phyloP scores from a whole-genome alignment of 2,329 filamentous ascomycete genomes.

The Penicillium sp. region DNA sequence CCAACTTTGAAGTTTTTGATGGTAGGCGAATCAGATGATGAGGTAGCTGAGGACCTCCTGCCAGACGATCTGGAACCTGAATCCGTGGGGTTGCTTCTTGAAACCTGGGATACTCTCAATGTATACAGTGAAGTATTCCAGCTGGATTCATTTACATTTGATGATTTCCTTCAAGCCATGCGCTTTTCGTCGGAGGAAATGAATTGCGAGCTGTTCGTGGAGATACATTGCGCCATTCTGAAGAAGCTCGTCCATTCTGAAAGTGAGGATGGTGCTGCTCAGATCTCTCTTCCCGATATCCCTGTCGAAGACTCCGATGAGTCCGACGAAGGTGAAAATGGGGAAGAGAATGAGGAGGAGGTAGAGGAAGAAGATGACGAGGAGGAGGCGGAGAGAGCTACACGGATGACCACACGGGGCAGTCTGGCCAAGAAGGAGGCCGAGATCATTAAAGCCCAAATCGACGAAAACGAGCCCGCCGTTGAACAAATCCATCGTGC shows the following conservation, averaged over 20 bases:
- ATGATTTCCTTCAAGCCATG: slow-evolving; percentile 90
- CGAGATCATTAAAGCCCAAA: slow-evolving; percentile 63
- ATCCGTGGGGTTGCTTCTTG: slow-evolving; percentile 79
- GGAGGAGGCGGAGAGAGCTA: slow-evolving; percentile 67
- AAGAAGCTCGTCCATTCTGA: slow-evolving; percentile 79
- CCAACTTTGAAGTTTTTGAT: slow-evolving; percentile 77
- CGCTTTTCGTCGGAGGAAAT: slow-evolving; percentile 69
- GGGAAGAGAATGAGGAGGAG: slow-evolving; percentile 51
- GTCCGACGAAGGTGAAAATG: slow-evolving; percentile 59
- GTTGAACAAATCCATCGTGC: slow-evolving; percentile 52
- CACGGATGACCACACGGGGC: slow-evolving; percentile 75
- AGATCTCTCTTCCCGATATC: slow-evolving; percentile 73
- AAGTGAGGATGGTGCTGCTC: slow-evolving; percentile 70
- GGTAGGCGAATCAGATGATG: slow-evolving; percentile 57
- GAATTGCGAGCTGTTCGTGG: slow-evolving; percentile 80
- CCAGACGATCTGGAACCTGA: slow-evolving; percentile 65
- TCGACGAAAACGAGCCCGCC: slow-evolving; percentile 49
- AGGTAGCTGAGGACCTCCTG: slow-evolving; percentile 48
- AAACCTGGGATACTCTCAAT: slow-evolving; percentile 95
- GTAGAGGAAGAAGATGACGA: slow-evolving; percentile 27
- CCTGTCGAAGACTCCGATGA: slow-evolving; percentile 68
- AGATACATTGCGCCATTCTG: slow-evolving; percentile 86
- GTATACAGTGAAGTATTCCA: slow-evolving; percentile 96
- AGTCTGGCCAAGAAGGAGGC: slow-evolving; percentile 79
- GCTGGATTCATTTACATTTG: slow-evolving; percentile 95